A percentile compares a stretch with the other conserved stretches of the same genome.
Conservation (phyloP, 306 rosid genomes). For the Arachis hypogaea region DNA sequence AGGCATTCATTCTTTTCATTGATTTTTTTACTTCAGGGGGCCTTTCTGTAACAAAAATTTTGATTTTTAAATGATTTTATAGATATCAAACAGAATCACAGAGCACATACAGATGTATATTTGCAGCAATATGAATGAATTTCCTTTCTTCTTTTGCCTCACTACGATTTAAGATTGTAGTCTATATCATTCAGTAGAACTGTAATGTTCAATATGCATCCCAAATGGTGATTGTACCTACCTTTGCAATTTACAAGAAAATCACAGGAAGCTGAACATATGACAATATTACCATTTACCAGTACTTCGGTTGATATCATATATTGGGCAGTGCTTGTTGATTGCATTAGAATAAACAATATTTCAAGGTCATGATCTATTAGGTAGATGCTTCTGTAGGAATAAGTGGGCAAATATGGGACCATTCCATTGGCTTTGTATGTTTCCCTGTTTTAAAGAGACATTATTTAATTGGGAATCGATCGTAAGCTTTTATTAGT, state of each 20-base stretch:
- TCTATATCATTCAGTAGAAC: constrained; percentile 4
- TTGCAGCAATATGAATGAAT: constrained; percentile 50
- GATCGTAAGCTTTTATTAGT: background rate
- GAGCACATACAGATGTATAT: constrained; percentile 56
- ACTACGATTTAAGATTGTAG: background rate
- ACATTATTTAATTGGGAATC: constrained; percentile 12
- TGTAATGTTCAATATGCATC: background rate
- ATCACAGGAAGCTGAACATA: too few species aligned
- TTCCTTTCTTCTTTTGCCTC: constrained; percentile 23
- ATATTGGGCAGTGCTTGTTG: background rate
- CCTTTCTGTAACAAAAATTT: constrained; percentile 42
- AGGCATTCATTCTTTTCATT: constrained; percentile 56
- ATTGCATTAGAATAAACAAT: constrained; percentile 3
- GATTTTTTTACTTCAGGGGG: constrained; percentile 16
- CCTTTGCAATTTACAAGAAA: too few species aligned
- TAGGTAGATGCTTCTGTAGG: constrained; percentile 16
- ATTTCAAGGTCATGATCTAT: background rate
- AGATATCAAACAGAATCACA: constrained; percentile 48
- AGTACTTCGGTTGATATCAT: background rate
- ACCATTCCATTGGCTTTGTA: constrained; percentile 1
- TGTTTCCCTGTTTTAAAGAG: constrained; percentile 10
- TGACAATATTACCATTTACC: too few species aligned
- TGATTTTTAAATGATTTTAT: constrained; percentile 24
- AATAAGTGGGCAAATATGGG: constrained; percentile 18
- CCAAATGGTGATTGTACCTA: background rate